phyloP scores from a whole-genome alignment of 345 rosid genomes.

The Camelina laxa region DNA sequence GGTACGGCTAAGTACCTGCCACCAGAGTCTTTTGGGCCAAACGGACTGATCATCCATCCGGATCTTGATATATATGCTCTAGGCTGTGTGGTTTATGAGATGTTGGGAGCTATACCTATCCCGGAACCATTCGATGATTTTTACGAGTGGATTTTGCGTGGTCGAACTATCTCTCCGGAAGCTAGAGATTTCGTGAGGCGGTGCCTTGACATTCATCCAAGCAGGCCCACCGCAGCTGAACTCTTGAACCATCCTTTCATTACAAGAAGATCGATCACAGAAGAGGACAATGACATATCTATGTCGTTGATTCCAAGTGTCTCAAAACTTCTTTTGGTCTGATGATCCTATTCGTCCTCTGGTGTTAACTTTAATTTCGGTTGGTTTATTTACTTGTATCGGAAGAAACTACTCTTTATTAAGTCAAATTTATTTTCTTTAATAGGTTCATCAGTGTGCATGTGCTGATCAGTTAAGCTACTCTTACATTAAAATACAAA shows the following conservation, averaged over 20 bases:
- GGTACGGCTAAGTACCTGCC: conserved; percentile 2
- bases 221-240: neutral
- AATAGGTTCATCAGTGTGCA: neutral
- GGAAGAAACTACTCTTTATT: neutral
- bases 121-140: neutral
- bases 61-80: conserved; percentile 18
- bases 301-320: neutral
- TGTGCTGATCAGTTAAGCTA: neutral
- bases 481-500: neutral
- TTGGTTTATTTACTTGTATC: too few relatives aligned
- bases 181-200: neutral
- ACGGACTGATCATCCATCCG: neutral
- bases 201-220: neutral
- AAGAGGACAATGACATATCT: neutral
- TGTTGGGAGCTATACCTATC: conserved; percentile 9
- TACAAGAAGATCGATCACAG: neutral
- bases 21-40: neutral
- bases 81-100: conserved; percentile 27
- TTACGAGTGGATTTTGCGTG: neutral
- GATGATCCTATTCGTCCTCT: neutral
- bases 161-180: neutral
- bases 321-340: neutral
- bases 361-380: too few relatives aligned
- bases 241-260: conserved; percentile 4
- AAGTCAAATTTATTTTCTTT: neutral